Conservation (phyloP, 106 monocot genomes). For the Apostasia shenzhenica region DNA sequence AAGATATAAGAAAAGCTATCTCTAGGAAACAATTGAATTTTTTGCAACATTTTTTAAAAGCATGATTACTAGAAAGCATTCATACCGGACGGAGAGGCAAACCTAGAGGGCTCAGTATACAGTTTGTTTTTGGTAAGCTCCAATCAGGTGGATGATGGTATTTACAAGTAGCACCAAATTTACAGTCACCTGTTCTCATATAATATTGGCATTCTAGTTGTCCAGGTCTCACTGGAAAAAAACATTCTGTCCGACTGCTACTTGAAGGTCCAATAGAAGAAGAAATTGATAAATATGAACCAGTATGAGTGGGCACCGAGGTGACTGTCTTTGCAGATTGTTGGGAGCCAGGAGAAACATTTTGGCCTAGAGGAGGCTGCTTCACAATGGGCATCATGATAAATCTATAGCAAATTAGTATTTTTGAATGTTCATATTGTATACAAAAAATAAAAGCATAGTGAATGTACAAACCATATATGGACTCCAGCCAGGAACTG, state of each 20-base stretch:
- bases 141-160: conserved; percentile 74
- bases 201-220: conserved; percentile 78
- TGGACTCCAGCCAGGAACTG: conserved; percentile 63
- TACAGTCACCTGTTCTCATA: conserved; percentile 81
- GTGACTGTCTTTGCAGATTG: conserved; percentile 36
- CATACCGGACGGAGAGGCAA: conserved; percentile 87
- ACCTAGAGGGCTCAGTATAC: conserved; percentile 59
- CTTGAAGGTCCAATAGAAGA: conserved; percentile 36
- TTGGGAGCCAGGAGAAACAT: conserved; percentile 37
- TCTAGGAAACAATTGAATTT: too few relatives aligned
- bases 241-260: conserved; percentile 37
- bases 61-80: neutral
- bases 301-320: conserved; percentile 39
- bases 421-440: neutral
- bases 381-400: conserved; percentile 2
- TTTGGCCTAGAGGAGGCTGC: conserved; percentile 41
- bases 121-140: conserved; percentile 46
- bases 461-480: conserved; percentile 51
- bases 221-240: conserved; percentile 63
- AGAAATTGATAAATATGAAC: conserved; percentile 21
- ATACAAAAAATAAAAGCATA: neutral
- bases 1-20: too few relatives aligned
- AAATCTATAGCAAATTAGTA: neutral
- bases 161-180: conserved; percentile 71
- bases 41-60: too few relatives aligned